Conservation (phyloP, 2,329 filamentous ascomycete genomes). For the Claviceps humidiphila region DNA sequence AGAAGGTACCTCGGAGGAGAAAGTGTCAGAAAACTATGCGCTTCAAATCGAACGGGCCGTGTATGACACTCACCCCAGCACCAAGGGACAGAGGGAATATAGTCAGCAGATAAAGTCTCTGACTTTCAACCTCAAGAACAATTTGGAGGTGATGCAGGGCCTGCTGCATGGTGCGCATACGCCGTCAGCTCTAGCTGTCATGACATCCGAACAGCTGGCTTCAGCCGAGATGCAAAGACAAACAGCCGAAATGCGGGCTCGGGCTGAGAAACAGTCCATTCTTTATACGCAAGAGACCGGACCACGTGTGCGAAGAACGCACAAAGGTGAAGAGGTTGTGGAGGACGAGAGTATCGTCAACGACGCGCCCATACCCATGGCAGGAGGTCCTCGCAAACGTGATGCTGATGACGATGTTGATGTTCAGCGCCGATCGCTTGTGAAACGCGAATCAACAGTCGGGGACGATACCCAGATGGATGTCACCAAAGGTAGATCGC, state of each 20-base stretch:
- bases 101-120: conserved; percentile 59
- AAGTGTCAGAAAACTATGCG: conserved; percentile 55
- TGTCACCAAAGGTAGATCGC: conserved; percentile 17
- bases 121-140: conserved; percentile 79
- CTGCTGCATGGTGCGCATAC: conserved; percentile 61
- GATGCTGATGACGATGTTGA: not conserved
- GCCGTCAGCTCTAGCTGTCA: conserved; percentile 66
- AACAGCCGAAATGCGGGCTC: conserved; percentile 63
- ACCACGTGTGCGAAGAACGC: conserved; percentile 73
- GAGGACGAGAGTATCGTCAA: conserved; percentile 53
- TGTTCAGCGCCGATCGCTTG: conserved; percentile 10
- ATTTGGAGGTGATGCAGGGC: conserved; percentile 61
- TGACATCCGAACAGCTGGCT: conserved; percentile 83
- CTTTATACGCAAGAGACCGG: conserved; percentile 57
- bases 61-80: conserved; percentile 38
- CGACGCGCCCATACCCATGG: conserved; percentile 20
- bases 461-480: conserved; percentile 13
- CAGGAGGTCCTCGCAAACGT: conserved; percentile 9
- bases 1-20: conserved; percentile 48
- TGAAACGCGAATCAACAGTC: conserved; percentile 24
- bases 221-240: conserved; percentile 77
- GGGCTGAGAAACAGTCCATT: conserved; percentile 72
- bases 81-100: conserved; percentile 35
- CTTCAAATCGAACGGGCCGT: conserved; percentile 68
- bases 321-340: conserved; percentile 88